Evolutionary conservation across 1,284 basidiomycete genomes (phyloP).

Genomic region (Inonotus hispidus): DNA sequence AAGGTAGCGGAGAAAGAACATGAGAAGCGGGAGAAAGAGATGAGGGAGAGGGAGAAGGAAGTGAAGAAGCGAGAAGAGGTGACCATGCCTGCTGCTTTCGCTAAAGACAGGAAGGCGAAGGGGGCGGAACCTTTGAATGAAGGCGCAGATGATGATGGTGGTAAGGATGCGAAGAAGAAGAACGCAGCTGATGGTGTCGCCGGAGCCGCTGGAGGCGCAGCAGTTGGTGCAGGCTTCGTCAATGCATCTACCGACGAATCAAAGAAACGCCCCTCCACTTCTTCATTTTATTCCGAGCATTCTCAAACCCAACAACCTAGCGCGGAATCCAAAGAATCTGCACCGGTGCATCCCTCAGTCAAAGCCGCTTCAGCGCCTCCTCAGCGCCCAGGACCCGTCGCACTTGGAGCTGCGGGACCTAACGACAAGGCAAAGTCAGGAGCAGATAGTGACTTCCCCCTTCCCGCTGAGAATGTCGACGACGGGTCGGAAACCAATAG

Average conservation of each 20-base stretch:
- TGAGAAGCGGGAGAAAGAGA: neutral
- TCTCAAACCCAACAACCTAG: neutral
- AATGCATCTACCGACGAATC: neutral
- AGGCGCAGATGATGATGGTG: neutral
- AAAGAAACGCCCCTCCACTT: neutral
- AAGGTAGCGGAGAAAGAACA: neutral
- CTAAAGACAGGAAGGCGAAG: neutral
- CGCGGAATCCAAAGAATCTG: neutral
- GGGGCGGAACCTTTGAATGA: neutral
- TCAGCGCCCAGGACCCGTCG: neutral
- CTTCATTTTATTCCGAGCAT: neutral
- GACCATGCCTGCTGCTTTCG: neutral
- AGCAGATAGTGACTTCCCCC: slow-evolving; percentile 7
- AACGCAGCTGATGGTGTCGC: neutral
- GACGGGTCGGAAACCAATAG: neutral
- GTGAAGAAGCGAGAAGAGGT: neutral
- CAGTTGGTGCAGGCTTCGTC: neutral
- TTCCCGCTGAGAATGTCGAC: neutral
- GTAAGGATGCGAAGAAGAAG: neutral
- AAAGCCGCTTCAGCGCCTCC: neutral
- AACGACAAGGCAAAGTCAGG: neutral
- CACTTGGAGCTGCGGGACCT: neutral
- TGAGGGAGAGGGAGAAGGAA: neutral
- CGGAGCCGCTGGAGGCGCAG: neutral
- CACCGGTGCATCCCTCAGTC: neutral